Conservation (phyloP, 176 grass and related monocot species). For the Tuctoria greenei region DNA sequence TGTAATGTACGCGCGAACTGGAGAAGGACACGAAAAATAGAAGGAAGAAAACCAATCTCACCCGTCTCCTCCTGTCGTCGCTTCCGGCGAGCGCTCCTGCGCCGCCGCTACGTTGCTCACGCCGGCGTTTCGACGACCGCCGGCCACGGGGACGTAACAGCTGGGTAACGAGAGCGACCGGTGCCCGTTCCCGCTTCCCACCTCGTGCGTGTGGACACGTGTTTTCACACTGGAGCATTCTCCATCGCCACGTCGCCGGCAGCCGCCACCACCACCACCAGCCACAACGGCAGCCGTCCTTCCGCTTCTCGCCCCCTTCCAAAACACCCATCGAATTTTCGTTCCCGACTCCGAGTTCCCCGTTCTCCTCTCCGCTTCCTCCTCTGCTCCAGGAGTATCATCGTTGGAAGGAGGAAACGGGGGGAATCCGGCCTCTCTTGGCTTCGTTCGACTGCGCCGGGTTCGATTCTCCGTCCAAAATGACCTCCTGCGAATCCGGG, state of each 20-base stretch:
- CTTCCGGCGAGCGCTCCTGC: too few species aligned
- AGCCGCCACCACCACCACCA: not conserved
- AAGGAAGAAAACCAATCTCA: too few species aligned
- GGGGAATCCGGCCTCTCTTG: not conserved
- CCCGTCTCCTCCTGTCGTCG: too few species aligned
- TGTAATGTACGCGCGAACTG: too few species aligned
- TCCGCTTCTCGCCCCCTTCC: not conserved
- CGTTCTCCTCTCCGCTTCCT: not conserved
- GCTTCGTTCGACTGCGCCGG: not conserved
- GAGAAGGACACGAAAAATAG: too few species aligned
- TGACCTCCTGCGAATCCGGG: slow-evolving; percentile 50
- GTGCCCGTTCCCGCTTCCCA: not conserved
- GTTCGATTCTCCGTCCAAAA: not conserved
- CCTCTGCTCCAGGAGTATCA: not conserved
- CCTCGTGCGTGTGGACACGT: not conserved
- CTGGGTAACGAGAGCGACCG: not conserved
- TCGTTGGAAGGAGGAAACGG: not conserved
- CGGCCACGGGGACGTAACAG: too few species aligned
- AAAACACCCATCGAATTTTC: not conserved
- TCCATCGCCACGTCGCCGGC: not conserved
- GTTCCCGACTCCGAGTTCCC: not conserved
- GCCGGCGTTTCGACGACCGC: too few species aligned
- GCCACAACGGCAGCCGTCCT: not conserved
- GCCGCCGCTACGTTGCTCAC: too few species aligned
- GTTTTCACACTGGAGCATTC: not conserved